phyloP scores from a whole-genome alignment of 768 basidiomycete species.

The Boletus reticuloceps region DNA sequence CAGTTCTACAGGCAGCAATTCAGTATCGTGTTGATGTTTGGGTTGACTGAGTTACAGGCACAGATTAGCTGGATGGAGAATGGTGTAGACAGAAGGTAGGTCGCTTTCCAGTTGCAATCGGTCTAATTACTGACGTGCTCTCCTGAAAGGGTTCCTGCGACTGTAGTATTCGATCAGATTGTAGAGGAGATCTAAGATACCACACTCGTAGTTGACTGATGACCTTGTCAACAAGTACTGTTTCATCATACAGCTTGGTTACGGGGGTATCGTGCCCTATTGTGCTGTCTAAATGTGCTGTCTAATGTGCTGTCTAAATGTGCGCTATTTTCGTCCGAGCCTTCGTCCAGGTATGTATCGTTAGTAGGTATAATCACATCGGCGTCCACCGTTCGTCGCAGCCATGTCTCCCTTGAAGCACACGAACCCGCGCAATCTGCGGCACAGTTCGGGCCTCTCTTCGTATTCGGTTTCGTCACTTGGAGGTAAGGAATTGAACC shows the following conservation, averaged over 20 bases:
- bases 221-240: too few relatives aligned
- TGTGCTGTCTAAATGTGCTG: too few relatives aligned
- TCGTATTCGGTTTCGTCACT: constrained; percentile 14
- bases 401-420: constrained; percentile 39
- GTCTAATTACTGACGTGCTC: not conserved
- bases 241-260: constrained; percentile 22
- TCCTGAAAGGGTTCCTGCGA: constrained; percentile 28
- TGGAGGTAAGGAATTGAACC: constrained; percentile 39
- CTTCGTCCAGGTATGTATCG: constrained; percentile 19
- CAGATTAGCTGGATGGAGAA: constrained; percentile 45
- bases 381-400: constrained; percentile 3
- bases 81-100: constrained; percentile 24
- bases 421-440: constrained; percentile 52
- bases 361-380: constrained; percentile 12
- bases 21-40: constrained; percentile 42
- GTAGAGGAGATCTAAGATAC: constrained; percentile 23
- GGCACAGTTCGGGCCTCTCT: constrained; percentile 34
- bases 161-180: constrained; percentile 33
- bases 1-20: constrained; percentile 34
- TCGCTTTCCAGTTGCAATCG: not conserved
- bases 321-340: constrained; percentile 7
- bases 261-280: constrained; percentile 24
- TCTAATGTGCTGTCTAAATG: too few relatives aligned
- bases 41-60: constrained; percentile 46
- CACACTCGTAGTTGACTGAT: too few relatives aligned